Conservation (phyloP, 1,139 yeast genomes). For the Scheffersomyces titani region DNA sequence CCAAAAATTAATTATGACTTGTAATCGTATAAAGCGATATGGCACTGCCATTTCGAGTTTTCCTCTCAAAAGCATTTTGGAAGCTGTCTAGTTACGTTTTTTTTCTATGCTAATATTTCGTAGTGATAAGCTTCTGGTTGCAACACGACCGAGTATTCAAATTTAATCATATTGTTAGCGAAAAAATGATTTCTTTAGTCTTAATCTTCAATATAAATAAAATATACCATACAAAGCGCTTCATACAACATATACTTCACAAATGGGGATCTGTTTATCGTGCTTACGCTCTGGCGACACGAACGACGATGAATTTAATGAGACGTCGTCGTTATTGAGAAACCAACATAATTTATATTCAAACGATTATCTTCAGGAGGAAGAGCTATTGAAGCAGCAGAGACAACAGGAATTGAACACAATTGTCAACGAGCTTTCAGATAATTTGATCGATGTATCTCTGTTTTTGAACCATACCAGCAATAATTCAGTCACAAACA, state of each 20-base stretch:
- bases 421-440: conserved; percentile 46
- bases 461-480: conserved; percentile 32
- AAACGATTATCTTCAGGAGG: conserved; percentile 42
- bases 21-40: not conserved
- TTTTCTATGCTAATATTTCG: not conserved
- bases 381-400: conserved; percentile 40
- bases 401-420: conserved; percentile 44
- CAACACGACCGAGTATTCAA: not conserved
- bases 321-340: conserved; percentile 35
- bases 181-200: not conserved
- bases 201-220: not conserved
- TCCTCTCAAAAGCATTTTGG: not conserved
- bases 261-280: conserved; percentile 53
- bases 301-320: conserved; percentile 37
- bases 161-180: not conserved
- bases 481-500: conserved; percentile 1
- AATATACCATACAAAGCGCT: not conserved
- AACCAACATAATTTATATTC: conserved; percentile 29
- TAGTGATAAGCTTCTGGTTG: not conserved
- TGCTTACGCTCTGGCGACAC: conserved; percentile 38
- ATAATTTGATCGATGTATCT: conserved; percentile 46
- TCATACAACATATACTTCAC: not conserved
- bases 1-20: not conserved
- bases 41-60: not conserved
- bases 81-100: not conserved